Evolutionary conservation across 2,329 filamentous ascomycete species (phyloP).

Genomic region (Paraphaeosphaeria sporulosa): DNA sequence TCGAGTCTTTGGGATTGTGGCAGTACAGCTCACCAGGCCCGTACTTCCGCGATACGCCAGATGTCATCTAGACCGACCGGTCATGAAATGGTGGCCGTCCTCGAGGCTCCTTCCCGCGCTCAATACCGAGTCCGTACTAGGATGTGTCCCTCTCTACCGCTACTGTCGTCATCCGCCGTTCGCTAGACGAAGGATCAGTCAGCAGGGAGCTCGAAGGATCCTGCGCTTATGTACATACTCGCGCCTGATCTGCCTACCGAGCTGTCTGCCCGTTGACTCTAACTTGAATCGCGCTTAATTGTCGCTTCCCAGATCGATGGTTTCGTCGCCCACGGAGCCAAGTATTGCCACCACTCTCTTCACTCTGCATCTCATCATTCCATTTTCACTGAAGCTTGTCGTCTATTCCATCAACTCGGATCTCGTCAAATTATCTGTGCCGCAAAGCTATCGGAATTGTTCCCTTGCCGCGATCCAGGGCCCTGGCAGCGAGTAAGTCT

Average conservation of each 20-base stretch:
- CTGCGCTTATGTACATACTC: conserved; percentile 14
- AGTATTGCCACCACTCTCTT: background rate
- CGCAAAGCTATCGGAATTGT: conserved; percentile 9
- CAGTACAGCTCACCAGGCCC: conserved; percentile 4
- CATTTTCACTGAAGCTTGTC: background rate
- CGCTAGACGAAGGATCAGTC: conserved; percentile 12
- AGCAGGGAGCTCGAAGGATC: conserved; percentile 11
- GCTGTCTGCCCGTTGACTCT: conserved; percentile 18
- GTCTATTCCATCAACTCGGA: background rate
- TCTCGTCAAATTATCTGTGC: background rate
- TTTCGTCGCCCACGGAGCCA: conserved; percentile 1
- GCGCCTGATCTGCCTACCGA: conserved; percentile 18
- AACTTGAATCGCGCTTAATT: conserved; percentile 20
- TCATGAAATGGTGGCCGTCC: background rate
- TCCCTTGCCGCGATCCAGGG: conserved; percentile 5
- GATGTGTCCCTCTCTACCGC: conserved; percentile 3
- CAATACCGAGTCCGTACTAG: background rate
- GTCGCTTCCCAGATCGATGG: conserved; percentile 1
- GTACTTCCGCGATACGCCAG: conserved; percentile 3
- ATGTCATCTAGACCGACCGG: background rate
- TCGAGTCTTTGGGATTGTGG: conserved; percentile 11
- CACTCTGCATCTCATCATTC: background rate
- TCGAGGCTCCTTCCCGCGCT: conserved; percentile 1
- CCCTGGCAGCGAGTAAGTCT: conserved; percentile 11
- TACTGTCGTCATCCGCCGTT: conserved; percentile 13